These are phyloP conservation scores for Stevia rebaudiana DNA, from an alignment of 140 eudicot species.

Conservation along the genomic window DNA sequence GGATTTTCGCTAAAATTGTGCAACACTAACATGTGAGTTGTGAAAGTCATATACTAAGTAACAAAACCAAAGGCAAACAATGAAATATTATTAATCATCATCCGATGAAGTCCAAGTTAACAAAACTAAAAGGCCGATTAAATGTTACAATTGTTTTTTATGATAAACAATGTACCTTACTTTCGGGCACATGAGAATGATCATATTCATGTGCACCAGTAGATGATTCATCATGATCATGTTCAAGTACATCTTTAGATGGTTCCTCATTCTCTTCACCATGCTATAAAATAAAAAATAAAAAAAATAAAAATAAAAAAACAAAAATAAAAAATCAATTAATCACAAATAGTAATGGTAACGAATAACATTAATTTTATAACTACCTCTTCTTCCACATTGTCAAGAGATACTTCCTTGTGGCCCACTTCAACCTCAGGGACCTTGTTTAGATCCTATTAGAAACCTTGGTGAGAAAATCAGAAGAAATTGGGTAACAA, in stretches of 20 bases:
- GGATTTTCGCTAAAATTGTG: not conserved
- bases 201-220: conserved; percentile 32
- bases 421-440: conserved; percentile 29
- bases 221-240: conserved; percentile 31
- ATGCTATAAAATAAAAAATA: conserved; percentile 26
- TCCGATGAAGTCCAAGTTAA: not conserved
- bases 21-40: not conserved
- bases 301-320: conserved; percentile 8
- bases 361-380: conserved; percentile 13
- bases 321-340: conserved; percentile 14
- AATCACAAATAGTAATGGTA: not conserved
- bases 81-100: conserved; percentile 1
- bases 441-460: conserved; percentile 43
- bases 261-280: conserved; percentile 35
- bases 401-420: conserved; percentile 29
- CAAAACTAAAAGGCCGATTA: conserved; percentile 9
- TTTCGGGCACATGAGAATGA: conserved; percentile 31
- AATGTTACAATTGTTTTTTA: not conserved
- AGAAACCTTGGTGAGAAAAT: conserved; percentile 9
- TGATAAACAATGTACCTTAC: conserved; percentile 32
- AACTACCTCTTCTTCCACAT: conserved; percentile 37
- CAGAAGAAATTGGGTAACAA: not conserved
- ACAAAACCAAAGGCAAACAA: conserved; percentile 2
- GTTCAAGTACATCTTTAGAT: conserved; percentile 30
- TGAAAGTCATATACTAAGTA: not conserved